Percentiles rank a stretch among this genome's conserved stretches.
Evolutionary conservation across 164 flowering plant species (phyloP).

Genomic region (Tinospora cordifolia): DNA sequence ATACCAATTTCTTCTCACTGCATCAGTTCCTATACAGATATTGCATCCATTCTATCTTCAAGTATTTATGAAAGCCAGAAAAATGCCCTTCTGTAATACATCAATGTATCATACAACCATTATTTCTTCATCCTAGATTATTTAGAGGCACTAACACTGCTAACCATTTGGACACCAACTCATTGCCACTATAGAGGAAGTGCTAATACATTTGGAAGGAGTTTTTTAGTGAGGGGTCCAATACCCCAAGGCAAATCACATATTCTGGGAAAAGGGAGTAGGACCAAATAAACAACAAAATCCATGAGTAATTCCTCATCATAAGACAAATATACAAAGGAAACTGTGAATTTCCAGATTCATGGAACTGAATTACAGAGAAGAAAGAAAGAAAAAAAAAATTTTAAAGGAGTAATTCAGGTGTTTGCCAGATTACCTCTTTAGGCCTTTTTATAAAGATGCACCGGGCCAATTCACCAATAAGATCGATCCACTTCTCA

Average conservation of each 20-base stretch:
- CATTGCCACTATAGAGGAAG: too few species aligned
- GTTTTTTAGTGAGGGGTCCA: not conserved
- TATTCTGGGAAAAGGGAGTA: not conserved
- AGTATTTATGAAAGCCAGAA: too few species aligned
- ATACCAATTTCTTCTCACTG: too few species aligned
- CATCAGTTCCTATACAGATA: too few species aligned
- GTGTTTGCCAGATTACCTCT: conserved; percentile 48
- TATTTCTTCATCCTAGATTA: too few species aligned
- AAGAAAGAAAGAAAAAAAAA: too few species aligned
- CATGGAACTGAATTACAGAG: not conserved
- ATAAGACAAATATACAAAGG: not conserved
- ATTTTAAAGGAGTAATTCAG: not conserved
- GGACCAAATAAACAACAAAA: not conserved
- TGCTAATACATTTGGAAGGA: not conserved
- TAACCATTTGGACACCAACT: too few species aligned
- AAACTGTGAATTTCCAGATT: not conserved
- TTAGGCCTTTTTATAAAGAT: conserved; percentile 90
- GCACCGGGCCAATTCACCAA: conserved; percentile 83
- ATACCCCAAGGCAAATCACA: not conserved
- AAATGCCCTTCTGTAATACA: too few species aligned
- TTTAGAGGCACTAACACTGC: too few species aligned
- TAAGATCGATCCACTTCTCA: conserved; percentile 82
- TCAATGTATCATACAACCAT: too few species aligned
- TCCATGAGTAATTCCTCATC: not conserved
- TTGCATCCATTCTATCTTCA: too few species aligned